phyloP scores from a whole-genome alignment of 169 alveolate genomes.

The Plasmodium relictum region DNA sequence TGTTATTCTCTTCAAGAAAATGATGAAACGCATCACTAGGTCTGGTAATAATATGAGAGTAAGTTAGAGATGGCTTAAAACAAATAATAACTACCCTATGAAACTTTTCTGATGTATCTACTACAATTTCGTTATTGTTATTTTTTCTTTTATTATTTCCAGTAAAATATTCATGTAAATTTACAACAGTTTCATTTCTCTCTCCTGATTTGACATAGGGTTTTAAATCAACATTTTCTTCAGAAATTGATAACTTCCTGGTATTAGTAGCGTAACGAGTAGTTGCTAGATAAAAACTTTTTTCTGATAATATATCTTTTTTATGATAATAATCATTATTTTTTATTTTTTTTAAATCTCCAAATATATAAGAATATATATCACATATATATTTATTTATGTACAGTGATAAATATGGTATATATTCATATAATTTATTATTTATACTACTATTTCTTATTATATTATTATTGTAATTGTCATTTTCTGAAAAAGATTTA shows the following conservation, averaged over 20 bases:
- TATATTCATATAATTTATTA: too few relatives aligned
- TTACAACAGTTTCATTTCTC: conserved; percentile 33
- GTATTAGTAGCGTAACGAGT: background rate
- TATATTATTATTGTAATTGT: too few relatives aligned
- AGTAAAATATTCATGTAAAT: conserved; percentile 46
- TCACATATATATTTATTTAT: background rate
- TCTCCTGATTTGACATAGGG: conserved; percentile 32
- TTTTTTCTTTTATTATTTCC: conserved; percentile 2
- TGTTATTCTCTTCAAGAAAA: background rate
- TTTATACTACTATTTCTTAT: too few relatives aligned
- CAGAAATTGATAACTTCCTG: conserved; percentile 16
- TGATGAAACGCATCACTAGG: conserved; percentile 33
- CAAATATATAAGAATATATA: background rate
- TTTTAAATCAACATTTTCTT: conserved; percentile 6
- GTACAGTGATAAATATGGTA: background rate
- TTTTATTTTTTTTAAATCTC: background rate
- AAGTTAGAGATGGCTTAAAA: conserved; percentile 36
- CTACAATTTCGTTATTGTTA: conserved; percentile 15
- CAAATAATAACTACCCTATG: conserved; percentile 49
- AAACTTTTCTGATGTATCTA: background rate
- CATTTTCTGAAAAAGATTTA: too few relatives aligned
- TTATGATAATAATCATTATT: background rate
- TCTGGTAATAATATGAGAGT: conserved; percentile 37
- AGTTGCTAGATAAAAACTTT: background rate
- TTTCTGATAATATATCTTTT: background rate